These are phyloP conservation scores for Sporisorium exsertum DNA, from an alignment of 1,284 basidiomycete species.

Conservation along the genomic window DNA sequence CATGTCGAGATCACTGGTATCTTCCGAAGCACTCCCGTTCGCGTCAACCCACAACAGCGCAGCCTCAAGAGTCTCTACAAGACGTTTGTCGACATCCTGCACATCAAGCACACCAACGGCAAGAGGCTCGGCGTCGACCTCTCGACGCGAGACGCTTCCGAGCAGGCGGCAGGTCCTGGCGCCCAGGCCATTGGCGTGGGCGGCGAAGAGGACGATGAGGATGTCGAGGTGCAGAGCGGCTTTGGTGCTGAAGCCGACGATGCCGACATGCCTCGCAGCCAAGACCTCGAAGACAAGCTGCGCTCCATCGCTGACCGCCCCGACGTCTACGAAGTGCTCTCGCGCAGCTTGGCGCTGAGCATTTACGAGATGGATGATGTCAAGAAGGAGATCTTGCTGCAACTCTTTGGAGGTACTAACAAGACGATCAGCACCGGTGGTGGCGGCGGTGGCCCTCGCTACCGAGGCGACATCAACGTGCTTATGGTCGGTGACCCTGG, in stretches of 20 bases:
- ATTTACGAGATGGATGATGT: too few species aligned
- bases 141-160: slow-evolving; percentile 75
- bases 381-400: too few species aligned
- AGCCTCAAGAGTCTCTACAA: slow-evolving; percentile 95
- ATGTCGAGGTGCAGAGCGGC: slow-evolving; percentile 47
- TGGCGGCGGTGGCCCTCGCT: slow-evolving; percentile 92
- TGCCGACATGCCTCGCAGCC: slow-evolving; percentile 33
- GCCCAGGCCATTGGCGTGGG: slow-evolving; percentile 84
- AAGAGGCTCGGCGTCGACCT: slow-evolving; percentile 83
- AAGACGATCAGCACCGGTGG: too few species aligned
- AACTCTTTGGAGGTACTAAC: too few species aligned
- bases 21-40: slow-evolving; percentile 91
- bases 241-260: slow-evolving; percentile 33
- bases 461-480: too few species aligned
- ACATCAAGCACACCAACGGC: slow-evolving; percentile 81
- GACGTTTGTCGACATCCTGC: slow-evolving; percentile 95
- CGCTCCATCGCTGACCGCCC: slow-evolving; percentile 78
- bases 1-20: slow-evolving; percentile 91
- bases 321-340: slow-evolving; percentile 88
- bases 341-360: slow-evolving; percentile 86
- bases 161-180: slow-evolving; percentile 68
- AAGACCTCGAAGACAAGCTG: slow-evolving; percentile 75
- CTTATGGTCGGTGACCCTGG: too few species aligned
- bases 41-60: slow-evolving; percentile 90
- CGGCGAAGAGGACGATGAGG: slow-evolving; percentile 75